Evolutionary conservation across 2,329 filamentous ascomycete genomes (phyloP).

Genomic region (Zymoseptoria crescenta): DNA sequence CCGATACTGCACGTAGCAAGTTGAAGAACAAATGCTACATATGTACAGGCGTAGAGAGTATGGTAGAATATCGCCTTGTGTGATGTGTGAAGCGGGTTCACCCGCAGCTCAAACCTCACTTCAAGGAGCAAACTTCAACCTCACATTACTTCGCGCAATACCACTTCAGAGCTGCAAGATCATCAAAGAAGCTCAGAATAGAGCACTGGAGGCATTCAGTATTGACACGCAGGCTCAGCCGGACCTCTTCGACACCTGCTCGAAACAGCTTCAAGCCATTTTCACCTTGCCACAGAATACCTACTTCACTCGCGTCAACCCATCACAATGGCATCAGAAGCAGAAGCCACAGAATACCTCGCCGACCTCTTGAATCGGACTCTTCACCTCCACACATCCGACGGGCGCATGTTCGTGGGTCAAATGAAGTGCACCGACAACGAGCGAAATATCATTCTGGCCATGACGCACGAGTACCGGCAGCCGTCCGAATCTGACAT

Average conservation of each 20-base stretch:
- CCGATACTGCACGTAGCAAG: too few species aligned
- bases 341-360: constrained; percentile 24
- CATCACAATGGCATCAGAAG: constrained; percentile 22
- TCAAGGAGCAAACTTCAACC: too few species aligned
- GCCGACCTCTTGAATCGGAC: constrained; percentile 48
- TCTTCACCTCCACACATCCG: constrained; percentile 69
- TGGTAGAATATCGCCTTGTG: too few species aligned
- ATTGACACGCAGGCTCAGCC: too few species aligned
- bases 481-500: constrained; percentile 49
- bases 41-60: too few species aligned
- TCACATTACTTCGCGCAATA: too few species aligned
- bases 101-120: too few species aligned
- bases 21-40: too few species aligned
- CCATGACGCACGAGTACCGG: constrained; percentile 82
- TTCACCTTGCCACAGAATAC: background rate
- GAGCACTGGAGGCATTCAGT: too few species aligned
- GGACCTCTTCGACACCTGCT: background rate
- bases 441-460: constrained; percentile 74
- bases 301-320: background rate
- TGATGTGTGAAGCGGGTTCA: too few species aligned
- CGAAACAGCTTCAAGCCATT: background rate
- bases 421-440: constrained; percentile 92
- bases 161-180: too few species aligned
- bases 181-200: too few species aligned
- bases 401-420: constrained; percentile 82